Percentiles rank a stretch among this genome's conserved stretches.
Conservation (phyloP, 2,329 filamentous ascomycete species). For the Fusarium aywerte region DNA sequence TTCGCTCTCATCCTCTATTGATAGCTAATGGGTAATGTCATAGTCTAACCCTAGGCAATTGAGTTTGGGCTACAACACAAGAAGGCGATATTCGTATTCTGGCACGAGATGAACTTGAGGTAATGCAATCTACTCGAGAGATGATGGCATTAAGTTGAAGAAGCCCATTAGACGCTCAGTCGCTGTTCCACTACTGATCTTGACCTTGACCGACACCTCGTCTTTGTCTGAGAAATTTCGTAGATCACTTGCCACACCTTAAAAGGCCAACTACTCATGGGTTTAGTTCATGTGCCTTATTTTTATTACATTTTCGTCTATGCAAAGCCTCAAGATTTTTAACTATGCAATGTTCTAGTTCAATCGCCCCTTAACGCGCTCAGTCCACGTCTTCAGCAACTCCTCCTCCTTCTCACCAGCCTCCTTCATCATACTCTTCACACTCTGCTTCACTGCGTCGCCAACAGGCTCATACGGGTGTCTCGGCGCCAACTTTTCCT, state of each 20-base stretch:
- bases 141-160: too few relatives aligned
- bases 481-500: slow-evolving; percentile 67
- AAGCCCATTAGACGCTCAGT: background rate
- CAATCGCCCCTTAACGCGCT: slow-evolving; percentile 26
- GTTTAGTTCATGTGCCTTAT: background rate
- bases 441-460: slow-evolving; percentile 55
- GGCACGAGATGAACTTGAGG: background rate
- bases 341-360: slow-evolving; percentile 9
- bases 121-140: background rate
- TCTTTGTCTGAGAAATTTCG: too few relatives aligned
- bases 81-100: background rate
- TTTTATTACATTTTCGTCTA: background rate
- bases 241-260: too few relatives aligned
- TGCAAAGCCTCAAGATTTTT: background rate
- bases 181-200: background rate
- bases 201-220: too few relatives aligned
- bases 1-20: background rate
- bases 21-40: background rate
- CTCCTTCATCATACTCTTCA: slow-evolving; percentile 51
- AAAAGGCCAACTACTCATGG: too few relatives aligned
- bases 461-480: slow-evolving; percentile 67
- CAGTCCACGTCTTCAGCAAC: slow-evolving; percentile 30
- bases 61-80: background rate
- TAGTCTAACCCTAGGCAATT: background rate
- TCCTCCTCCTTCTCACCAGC: slow-evolving; percentile 57